Conservation (phyloP, 1,139 yeast genomes). For the Chernovozyma aurita region DNA sequence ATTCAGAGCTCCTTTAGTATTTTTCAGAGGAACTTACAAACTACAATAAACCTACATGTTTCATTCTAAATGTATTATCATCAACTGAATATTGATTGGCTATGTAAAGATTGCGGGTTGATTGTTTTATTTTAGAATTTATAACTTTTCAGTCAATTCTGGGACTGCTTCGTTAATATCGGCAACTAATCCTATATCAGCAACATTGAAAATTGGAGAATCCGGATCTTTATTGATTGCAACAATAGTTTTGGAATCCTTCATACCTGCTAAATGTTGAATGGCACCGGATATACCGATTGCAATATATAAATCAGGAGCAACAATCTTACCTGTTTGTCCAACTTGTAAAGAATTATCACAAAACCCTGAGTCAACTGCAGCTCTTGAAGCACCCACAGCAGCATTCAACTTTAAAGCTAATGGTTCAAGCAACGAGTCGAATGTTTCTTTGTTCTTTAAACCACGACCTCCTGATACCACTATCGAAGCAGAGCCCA, state of each 20-base stretch:
- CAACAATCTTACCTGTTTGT: constrained; percentile 96
- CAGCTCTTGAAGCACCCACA: constrained; percentile 97
- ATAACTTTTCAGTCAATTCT: constrained; percentile 74
- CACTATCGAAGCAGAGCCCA: constrained; percentile 74
- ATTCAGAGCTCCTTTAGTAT: too few relatives aligned
- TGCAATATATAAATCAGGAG: constrained; percentile 91
- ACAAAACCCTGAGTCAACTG: constrained; percentile 93
- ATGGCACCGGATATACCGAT: constrained; percentile 96
- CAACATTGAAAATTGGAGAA: constrained; percentile 87
- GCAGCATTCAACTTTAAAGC: constrained; percentile 88
- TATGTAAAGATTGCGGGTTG: too few relatives aligned
- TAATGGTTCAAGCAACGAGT: constrained; percentile 70
- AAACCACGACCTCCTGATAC: constrained; percentile 95
- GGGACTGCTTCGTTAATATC: constrained; percentile 85
- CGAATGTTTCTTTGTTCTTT: constrained; percentile 85
- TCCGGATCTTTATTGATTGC: constrained; percentile 94
- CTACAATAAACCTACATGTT: too few relatives aligned
- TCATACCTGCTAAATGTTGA: constrained; percentile 98
- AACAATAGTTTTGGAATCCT: constrained; percentile 88
- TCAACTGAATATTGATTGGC: too few relatives aligned
- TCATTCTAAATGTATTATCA: too few relatives aligned
- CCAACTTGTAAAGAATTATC: constrained; percentile 98
- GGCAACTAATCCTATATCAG: constrained; percentile 87
- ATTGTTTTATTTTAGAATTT: too few relatives aligned
- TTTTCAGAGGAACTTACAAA: too few relatives aligned